Percentiles rank a stretch among this genome's conserved stretches.
phyloP scores from a whole-genome alignment of 1,284 basidiomycete species.

The Takashimella koratensis region DNA sequence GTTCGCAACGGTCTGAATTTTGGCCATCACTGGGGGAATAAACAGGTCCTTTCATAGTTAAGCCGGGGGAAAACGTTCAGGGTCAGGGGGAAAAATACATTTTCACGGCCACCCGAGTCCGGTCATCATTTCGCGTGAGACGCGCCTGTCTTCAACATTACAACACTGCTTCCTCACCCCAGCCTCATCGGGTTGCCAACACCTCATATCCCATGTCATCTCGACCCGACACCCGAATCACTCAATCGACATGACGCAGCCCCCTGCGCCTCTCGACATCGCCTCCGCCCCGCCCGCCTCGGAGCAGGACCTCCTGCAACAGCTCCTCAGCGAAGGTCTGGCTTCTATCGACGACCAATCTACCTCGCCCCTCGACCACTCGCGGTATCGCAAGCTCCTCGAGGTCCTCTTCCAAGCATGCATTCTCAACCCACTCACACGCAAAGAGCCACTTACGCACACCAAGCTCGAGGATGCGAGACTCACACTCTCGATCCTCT shows the following conservation, averaged over 20 bases:
- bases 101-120: too few species aligned
- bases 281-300: background rate
- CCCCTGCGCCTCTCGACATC: background rate
- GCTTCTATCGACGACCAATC: constrained; percentile 20
- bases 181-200: too few species aligned
- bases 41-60: too few species aligned
- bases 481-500: constrained; percentile 34
- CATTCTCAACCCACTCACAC: constrained; percentile 23
- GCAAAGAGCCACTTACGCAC: constrained; percentile 2
- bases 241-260: background rate
- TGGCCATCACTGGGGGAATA: too few species aligned
- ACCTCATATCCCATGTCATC: too few species aligned
- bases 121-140: too few species aligned
- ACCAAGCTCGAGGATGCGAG: constrained; percentile 18
- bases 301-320: constrained; percentile 29
- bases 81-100: too few species aligned
- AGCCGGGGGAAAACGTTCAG: too few species aligned
- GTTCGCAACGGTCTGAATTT: too few species aligned
- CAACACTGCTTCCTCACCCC: too few species aligned
- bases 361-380: background rate
- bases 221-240: too few species aligned
- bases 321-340: constrained; percentile 36
- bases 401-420: constrained; percentile 36
- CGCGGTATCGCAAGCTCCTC: constrained; percentile 32
- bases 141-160: too few species aligned